phyloP scores from a whole-genome alignment of 352 stramenopile species.

The Pythium sukuiense region DNA sequence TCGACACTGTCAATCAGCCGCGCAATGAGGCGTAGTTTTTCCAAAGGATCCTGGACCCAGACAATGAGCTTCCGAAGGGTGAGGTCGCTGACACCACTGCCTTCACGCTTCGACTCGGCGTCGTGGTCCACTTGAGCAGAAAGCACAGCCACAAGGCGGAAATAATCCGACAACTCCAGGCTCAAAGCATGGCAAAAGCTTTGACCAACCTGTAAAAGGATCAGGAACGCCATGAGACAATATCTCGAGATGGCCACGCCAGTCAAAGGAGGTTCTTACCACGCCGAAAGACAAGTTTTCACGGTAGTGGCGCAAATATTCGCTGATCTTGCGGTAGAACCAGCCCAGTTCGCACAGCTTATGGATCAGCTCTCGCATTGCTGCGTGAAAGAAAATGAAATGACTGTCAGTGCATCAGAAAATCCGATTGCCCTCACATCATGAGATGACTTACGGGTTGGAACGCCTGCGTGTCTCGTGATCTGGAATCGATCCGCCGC shows the following conservation, averaged over 20 bases:
- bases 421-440: not conserved
- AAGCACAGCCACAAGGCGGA: slow-evolving; percentile 91
- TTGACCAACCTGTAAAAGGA: slow-evolving; percentile 58
- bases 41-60: slow-evolving; percentile 88
- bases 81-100: slow-evolving; percentile 48
- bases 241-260: not conserved
- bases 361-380: slow-evolving; percentile 81
- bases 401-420: not conserved
- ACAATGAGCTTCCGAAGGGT: slow-evolving; percentile 89
- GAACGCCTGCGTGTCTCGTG: slow-evolving; percentile 67
- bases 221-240: no score
- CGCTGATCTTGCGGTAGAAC: slow-evolving; percentile 86
- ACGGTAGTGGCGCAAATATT: slow-evolving; percentile 75
- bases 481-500: slow-evolving; percentile 81
- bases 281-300: slow-evolving; percentile 76
- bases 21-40: slow-evolving; percentile 88
- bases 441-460: slow-evolving; percentile 56
- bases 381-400: slow-evolving; percentile 26
- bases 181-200: slow-evolving; percentile 91
- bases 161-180: slow-evolving; percentile 91
- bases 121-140: slow-evolving; percentile 89
- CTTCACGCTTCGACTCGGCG: slow-evolving; percentile 45
- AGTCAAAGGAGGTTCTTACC: slow-evolving; percentile 35
- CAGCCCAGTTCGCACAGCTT: slow-evolving; percentile 88
- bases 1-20: slow-evolving; percentile 89